Evolutionary conservation across 208 protist species (phyloP), one percentile per base, ranked within the genome.

Genomic region (Leishmania tropica): DNA sequence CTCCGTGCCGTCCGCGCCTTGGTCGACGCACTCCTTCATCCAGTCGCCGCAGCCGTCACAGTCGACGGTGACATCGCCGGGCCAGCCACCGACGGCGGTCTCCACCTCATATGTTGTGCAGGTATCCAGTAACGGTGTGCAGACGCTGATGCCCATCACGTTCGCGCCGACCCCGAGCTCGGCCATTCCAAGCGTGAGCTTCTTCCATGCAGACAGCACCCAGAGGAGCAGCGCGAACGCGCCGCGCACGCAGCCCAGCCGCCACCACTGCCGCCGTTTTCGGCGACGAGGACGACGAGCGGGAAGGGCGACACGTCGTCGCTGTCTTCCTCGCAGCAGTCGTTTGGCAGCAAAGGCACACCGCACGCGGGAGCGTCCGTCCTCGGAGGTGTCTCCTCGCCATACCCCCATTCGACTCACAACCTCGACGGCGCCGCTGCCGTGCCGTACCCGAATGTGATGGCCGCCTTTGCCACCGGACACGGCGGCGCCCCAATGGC

Each of bases 271-370:
- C 60, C 28, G 51, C 60, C 45, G 37, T 58, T 54, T 76, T 35
- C 60, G n/a, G 28, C 47, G 56, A 1, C 17, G 37, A 21, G 75
- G 45, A 45, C 31, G 37, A 24, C 79, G 1, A 83, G n/a, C 24
- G 47, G 21, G 45, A 53, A 53, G 80, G 35, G 70, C 70, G 75
- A 67, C 65, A 21, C 75, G 45, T 54, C 54, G 76, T 81, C 80
- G 68, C 67, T 35, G 31, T 70, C 75, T 28, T 56, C 53, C 73
- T 71, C 70, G 40, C 71, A 79, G 31, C 75, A 79, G 13, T 79
- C 54, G 15, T 56, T 7, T 42, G 35, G 48, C 21, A 64, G 51
- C 47, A 81, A 68, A 24, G 11, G 81, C 17, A 47, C 47, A 28
- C 70, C 45, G 45, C 53, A 56, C 47, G 11, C 45, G n/a, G 71